phyloP scores from a whole-genome alignment of 1,284 basidiomycete species.

The Tilletia walkeri region DNA sequence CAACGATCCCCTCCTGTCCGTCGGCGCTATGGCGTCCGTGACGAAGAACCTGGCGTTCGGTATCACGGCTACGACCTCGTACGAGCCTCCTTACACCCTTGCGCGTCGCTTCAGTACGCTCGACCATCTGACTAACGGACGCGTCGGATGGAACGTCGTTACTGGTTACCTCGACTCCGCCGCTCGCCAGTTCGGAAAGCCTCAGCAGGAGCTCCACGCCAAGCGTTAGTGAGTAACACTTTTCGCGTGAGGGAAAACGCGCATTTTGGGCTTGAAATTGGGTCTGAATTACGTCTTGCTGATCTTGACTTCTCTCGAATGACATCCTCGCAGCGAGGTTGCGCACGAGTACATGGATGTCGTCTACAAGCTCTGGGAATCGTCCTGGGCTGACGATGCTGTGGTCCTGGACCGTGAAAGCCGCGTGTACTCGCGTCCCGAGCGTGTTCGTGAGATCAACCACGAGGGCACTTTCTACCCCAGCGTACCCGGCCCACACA shows the following conservation, averaged over 20 bases:
- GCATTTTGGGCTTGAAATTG: too few species aligned
- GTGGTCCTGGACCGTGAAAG: slow-evolving; percentile 40
- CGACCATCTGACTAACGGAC: slow-evolving; percentile 57
- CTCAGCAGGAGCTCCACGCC: slow-evolving; percentile 44
- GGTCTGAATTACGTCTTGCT: too few species aligned
- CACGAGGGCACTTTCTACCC: slow-evolving; percentile 48
- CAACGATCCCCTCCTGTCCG: slow-evolving; percentile 42
- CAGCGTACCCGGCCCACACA: slow-evolving; percentile 52
- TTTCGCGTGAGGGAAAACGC: not conserved
- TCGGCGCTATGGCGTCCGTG: slow-evolving; percentile 45
- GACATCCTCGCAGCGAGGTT: slow-evolving; percentile 27
- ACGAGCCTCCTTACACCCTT: slow-evolving; percentile 55
- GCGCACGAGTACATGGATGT: slow-evolving; percentile 41
- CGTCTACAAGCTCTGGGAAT: slow-evolving; percentile 57
- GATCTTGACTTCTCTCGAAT: not conserved
- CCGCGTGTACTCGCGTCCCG: slow-evolving; percentile 45
- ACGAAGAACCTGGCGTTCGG: slow-evolving; percentile 48
- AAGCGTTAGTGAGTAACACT: slow-evolving; percentile 32
- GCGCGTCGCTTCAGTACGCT: slow-evolving; percentile 55
- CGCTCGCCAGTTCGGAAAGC: slow-evolving; percentile 49
- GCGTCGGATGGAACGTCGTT: slow-evolving; percentile 56
- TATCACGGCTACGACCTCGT: slow-evolving; percentile 47
- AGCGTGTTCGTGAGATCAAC: slow-evolving; percentile 49
- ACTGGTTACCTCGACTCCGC: slow-evolving; percentile 55
- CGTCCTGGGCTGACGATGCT: slow-evolving; percentile 55